These are phyloP conservation scores for Bretschneidera sinensis DNA, from an alignment of 345 rosid genomes.

Conservation along the genomic window DNA sequence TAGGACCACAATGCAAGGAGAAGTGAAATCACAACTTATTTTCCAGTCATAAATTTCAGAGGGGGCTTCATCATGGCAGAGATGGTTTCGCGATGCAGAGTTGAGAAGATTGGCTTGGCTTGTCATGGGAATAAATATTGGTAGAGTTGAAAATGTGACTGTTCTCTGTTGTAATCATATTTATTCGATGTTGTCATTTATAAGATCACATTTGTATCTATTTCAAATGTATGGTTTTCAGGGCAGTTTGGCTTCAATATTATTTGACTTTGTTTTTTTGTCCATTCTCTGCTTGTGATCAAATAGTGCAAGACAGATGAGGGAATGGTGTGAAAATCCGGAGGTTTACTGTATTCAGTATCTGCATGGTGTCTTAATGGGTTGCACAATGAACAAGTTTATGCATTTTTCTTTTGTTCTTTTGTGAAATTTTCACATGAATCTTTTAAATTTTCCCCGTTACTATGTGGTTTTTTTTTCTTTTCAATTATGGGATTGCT, in stretches of 20 bases:
- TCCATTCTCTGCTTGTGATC: slow-evolving; percentile 5
- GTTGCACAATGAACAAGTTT: background rate
- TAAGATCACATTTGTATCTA: slow-evolving; percentile 8
- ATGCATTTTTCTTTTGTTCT: slow-evolving; percentile 9
- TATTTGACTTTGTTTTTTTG: background rate
- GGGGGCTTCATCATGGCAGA: background rate
- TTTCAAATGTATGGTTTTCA: slow-evolving; percentile 13
- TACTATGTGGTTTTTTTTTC: too few species aligned
- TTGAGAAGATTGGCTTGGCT: slow-evolving; percentile 7
- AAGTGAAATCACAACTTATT: background rate
- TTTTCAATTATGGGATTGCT: too few species aligned
- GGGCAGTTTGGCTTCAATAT: background rate
- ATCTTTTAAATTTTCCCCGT: background rate
- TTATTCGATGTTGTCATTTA: background rate
- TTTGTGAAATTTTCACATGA: background rate
- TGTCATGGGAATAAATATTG: slow-evolving; percentile 1
- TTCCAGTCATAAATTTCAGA: background rate
- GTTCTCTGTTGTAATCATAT: slow-evolving; percentile 6
- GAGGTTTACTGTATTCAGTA: background rate
- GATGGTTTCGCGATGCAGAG: background rate
- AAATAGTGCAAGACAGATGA: background rate
- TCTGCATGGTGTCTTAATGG: background rate
- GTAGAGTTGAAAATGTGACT: background rate
- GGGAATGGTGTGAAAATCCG: background rate
- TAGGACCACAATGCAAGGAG: background rate